Conservation (phyloP, 2,329 filamentous ascomycete species). For the Fusarium clavum region DNA sequence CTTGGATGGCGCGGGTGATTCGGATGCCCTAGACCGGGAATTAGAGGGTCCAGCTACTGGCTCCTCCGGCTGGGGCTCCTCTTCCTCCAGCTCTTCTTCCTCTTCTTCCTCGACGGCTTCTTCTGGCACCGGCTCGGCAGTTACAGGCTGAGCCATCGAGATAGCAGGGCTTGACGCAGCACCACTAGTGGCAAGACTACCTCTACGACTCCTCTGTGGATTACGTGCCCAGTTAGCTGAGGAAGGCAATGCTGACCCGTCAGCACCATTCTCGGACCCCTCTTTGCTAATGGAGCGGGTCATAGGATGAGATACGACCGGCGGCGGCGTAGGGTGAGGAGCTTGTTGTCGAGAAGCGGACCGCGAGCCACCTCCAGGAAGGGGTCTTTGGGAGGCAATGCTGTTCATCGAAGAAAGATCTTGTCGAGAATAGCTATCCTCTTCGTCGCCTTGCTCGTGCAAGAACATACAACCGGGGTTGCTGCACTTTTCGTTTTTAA, state of each 20-base stretch:
- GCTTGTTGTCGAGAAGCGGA: conserved; percentile 65
- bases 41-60: conserved; percentile 44
- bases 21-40: conserved; percentile 30
- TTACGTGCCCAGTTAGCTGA: conserved; percentile 92
- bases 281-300: conserved; percentile 82
- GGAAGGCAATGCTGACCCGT: conserved; percentile 90
- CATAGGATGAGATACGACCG: conserved; percentile 71
- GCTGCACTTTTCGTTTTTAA: conserved; percentile 92
- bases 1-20: conserved; percentile 23
- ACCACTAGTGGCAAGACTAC: conserved; percentile 83
- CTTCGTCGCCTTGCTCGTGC: conserved; percentile 97
- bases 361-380: conserved; percentile 64
- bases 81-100: conserved; percentile 17
- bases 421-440: conserved; percentile 94
- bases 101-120: conserved; percentile 55
- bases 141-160: conserved; percentile 67
- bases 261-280: conserved; percentile 75
- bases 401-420: conserved; percentile 96
- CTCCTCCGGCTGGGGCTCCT: conserved; percentile 45
- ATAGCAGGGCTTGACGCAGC: conserved; percentile 85
- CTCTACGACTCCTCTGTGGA: conserved; percentile 74
- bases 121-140: conserved; percentile 60
- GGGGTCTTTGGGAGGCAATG: conserved; percentile 79
- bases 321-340: conserved; percentile 53
- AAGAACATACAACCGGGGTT: conserved; percentile 98